Evolutionary conservation across 768 basidiomycete species (phyloP).

Genomic region (Macrolepiota albuminosa): DNA sequence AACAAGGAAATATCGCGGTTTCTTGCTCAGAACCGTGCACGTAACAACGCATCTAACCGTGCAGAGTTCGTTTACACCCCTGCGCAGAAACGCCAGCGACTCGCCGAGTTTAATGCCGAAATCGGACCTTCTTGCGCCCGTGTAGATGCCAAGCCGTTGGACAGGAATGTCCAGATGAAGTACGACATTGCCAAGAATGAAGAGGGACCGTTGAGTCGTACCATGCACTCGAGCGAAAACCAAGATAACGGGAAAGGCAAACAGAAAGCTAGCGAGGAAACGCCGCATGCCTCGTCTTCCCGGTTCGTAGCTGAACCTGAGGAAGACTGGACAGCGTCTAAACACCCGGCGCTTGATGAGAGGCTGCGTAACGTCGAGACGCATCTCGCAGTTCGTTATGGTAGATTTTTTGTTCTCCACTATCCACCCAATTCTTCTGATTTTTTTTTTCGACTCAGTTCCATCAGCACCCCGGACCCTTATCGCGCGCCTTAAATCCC

Average conservation of each 20-base stretch:
- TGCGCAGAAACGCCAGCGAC: conserved; percentile 46
- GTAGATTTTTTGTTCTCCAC: conserved; percentile 28
- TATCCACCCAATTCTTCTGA: background rate
- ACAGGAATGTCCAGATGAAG: conserved; percentile 77
- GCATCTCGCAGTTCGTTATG: conserved; percentile 72
- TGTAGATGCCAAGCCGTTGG: conserved; percentile 62
- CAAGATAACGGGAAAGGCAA: conserved; percentile 16
- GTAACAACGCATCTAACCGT: conserved; percentile 74
- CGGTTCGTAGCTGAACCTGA: conserved; percentile 6
- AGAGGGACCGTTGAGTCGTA: conserved; percentile 68
- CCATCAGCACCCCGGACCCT: conserved; percentile 57
- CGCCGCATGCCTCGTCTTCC: conserved; percentile 2
- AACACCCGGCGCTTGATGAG: conserved; percentile 58
- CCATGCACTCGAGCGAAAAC: conserved; percentile 24
- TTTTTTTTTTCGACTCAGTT: background rate
- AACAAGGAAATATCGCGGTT: conserved; percentile 70
- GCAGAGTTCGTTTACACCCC: conserved; percentile 65
- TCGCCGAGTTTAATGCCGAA: conserved; percentile 21
- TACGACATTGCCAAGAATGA: conserved; percentile 86
- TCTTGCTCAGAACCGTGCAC: conserved; percentile 63
- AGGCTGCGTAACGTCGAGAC: conserved; percentile 64
- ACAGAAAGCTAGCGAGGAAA: conserved; percentile 1
- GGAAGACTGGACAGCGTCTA: conserved; percentile 30
- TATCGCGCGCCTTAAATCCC: conserved; percentile 56
- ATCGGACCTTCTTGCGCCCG: conserved; percentile 60